These are phyloP conservation scores for Nasturtium officinale DNA, from an alignment of 345 rosid species.

Conservation along the genomic window DNA sequence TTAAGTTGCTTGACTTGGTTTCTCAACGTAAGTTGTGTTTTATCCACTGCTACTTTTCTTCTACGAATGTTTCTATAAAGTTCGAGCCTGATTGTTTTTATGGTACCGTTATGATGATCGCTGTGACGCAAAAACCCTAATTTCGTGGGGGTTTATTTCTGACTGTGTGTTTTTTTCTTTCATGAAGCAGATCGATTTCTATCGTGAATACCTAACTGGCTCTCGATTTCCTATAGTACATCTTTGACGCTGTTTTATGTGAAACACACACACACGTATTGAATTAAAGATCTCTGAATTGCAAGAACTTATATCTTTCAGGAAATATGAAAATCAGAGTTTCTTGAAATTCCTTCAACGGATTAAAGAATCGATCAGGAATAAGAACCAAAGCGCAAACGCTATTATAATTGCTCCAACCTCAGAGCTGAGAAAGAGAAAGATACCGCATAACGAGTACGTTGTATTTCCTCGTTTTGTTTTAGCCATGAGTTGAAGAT, in stretches of 20 bases:
- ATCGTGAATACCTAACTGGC: not conserved
- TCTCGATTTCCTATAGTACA: not conserved
- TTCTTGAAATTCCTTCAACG: slow-evolving; percentile 64
- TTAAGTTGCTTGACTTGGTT: not conserved
- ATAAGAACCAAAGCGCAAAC: slow-evolving; percentile 50
- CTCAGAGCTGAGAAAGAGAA: slow-evolving; percentile 43
- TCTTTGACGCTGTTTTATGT: not conserved
- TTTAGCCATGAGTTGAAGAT: not conserved
- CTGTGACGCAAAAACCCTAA: not conserved
- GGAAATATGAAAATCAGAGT: slow-evolving; percentile 26
- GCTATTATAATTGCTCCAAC: slow-evolving; percentile 31
- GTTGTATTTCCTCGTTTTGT: slow-evolving; percentile 20
- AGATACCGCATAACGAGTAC: slow-evolving; percentile 54
- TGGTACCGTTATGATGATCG: not conserved
- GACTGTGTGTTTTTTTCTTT: too few species aligned
- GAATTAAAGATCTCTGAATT: not conserved
- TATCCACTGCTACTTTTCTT: not conserved
- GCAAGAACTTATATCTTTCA: not conserved
- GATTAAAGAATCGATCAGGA: slow-evolving; percentile 63
- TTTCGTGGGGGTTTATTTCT: too few species aligned
- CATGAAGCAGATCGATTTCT: not conserved
- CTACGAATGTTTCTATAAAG: not conserved
- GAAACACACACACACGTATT: not conserved
- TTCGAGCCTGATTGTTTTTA: not conserved
- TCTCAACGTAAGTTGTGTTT: not conserved